Evolutionary conservation across 352 stramenopile species (phyloP).

Genomic region (Discostella stelligera): DNA sequence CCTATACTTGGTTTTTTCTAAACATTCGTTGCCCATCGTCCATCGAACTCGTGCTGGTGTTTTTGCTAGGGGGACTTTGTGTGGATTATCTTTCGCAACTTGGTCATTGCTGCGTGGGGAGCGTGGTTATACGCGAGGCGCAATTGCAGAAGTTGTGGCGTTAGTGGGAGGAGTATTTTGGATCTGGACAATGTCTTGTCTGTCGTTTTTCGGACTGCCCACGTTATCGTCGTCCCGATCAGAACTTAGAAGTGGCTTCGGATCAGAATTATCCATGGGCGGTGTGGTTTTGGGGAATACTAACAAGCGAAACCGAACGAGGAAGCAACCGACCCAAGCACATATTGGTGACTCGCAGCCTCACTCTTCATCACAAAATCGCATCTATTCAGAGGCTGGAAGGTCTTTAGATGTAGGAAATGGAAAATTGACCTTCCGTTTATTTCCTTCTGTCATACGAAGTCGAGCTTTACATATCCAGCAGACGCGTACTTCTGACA

Average conservation of each 20-base stretch:
- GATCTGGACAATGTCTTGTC: constrained; percentile 9
- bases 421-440: constrained; percentile 36
- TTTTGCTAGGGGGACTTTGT: constrained; percentile 29
- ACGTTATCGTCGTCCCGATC: not conserved
- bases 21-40: constrained; percentile 2
- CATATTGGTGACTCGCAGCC: constrained; percentile 13
- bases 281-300: constrained; percentile 16
- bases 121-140: constrained; percentile 8
- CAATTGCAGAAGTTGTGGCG: constrained; percentile 13
- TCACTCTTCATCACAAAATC: constrained; percentile 14
- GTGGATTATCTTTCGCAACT: constrained; percentile 32
- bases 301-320: constrained; percentile 25
- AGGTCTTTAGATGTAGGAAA: constrained; percentile 15
- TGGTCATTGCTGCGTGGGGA: constrained; percentile 32
- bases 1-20: not conserved
- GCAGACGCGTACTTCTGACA: constrained; percentile 44
- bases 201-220: constrained; percentile 18
- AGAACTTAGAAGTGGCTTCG: not conserved
- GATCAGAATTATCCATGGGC: not conserved
- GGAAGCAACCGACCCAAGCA: constrained; percentile 17
- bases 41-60: constrained; percentile 22
- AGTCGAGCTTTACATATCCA: constrained; percentile 39
- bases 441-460: constrained; percentile 40
- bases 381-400: constrained; percentile 8
- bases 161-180: constrained; percentile 19